phyloP scores from a whole-genome alignment of 495 filamentous ascomycete genomes.

The Filosporella fistucella region DNA sequence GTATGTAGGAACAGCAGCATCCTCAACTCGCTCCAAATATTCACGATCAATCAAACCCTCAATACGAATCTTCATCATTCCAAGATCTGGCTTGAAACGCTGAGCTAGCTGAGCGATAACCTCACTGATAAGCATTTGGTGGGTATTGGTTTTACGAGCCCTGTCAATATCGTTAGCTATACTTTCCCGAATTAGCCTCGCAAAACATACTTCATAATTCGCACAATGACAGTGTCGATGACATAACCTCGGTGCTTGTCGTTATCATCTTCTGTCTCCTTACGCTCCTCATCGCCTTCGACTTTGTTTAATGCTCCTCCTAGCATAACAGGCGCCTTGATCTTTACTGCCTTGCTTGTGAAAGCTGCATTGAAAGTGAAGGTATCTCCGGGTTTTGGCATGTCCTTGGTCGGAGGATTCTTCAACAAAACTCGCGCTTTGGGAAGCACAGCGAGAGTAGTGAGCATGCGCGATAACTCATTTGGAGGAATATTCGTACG shows the following conservation, averaged over 20 bases:
- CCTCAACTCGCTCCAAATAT: slow-evolving; percentile 85
- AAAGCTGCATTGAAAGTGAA: slow-evolving; percentile 88
- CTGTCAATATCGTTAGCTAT: slow-evolving; percentile 38
- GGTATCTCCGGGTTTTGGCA: slow-evolving; percentile 67
- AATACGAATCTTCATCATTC: slow-evolving; percentile 90
- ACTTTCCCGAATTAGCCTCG: neutral
- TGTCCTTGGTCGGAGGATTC: slow-evolving; percentile 72
- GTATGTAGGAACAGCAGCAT: slow-evolving; percentile 63
- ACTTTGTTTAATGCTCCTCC: slow-evolving; percentile 70
- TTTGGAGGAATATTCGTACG: slow-evolving; percentile 73
- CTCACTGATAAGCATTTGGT: slow-evolving; percentile 79
- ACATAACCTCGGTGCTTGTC: slow-evolving; percentile 70
- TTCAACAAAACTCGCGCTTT: slow-evolving; percentile 81
- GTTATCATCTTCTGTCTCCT: slow-evolving; percentile 84
- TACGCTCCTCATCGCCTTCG: slow-evolving; percentile 77
- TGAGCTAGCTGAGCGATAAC: slow-evolving; percentile 72
- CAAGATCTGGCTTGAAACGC: slow-evolving; percentile 85
- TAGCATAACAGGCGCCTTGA: slow-evolving; percentile 64
- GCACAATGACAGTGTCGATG: slow-evolving; percentile 86
- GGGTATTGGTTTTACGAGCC: slow-evolving; percentile 80
- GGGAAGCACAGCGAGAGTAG: slow-evolving; percentile 79
- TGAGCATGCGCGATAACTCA: slow-evolving; percentile 79
- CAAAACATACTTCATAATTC: slow-evolving; percentile 87
- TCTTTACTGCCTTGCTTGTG: slow-evolving; percentile 72
- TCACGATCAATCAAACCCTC: slow-evolving; percentile 90